phyloP scores from a whole-genome alignment of 1,284 basidiomycete species.

The Trichosporon faecale region DNA sequence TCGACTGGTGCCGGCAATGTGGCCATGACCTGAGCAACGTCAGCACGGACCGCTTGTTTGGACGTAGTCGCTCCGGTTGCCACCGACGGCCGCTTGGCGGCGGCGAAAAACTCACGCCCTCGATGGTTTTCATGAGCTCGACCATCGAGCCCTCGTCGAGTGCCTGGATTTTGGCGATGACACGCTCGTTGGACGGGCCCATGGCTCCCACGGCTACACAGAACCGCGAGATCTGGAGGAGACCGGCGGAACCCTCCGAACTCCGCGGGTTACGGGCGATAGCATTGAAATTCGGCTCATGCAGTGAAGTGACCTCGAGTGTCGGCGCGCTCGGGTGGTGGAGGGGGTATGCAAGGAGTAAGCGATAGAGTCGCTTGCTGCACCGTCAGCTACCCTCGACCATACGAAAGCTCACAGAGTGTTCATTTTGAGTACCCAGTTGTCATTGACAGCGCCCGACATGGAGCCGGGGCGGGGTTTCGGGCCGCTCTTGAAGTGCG shows the following conservation, averaged over 20 bases:
- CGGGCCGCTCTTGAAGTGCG: conserved; percentile 40
- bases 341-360: conserved; percentile 44
- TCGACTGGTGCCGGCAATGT: conserved; percentile 33
- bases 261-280: conserved; percentile 40
- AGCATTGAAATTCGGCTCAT: conserved; percentile 45
- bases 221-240: conserved; percentile 41
- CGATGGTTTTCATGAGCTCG: conserved; percentile 49
- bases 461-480: conserved; percentile 23
- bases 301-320: conserved; percentile 36
- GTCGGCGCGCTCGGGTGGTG: conserved; percentile 38
- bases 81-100: background rate
- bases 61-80: background rate
- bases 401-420: conserved; percentile 32
- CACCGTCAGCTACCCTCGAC: background rate
- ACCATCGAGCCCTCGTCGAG: conserved; percentile 46
- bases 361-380: conserved; percentile 48
- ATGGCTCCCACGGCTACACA: conserved; percentile 43
- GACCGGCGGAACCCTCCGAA: conserved; percentile 32
- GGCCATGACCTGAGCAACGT: conserved; percentile 33
- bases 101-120: conserved; percentile 34
- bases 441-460: conserved; percentile 31
- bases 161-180: conserved; percentile 47
- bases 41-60: background rate
- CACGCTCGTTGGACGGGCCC: conserved; percentile 46
- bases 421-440: conserved; percentile 49